These are phyloP conservation scores for Diplodia sapinea DNA, from an alignment of 2,329 filamentous ascomycete species.

Conservation along the genomic window DNA sequence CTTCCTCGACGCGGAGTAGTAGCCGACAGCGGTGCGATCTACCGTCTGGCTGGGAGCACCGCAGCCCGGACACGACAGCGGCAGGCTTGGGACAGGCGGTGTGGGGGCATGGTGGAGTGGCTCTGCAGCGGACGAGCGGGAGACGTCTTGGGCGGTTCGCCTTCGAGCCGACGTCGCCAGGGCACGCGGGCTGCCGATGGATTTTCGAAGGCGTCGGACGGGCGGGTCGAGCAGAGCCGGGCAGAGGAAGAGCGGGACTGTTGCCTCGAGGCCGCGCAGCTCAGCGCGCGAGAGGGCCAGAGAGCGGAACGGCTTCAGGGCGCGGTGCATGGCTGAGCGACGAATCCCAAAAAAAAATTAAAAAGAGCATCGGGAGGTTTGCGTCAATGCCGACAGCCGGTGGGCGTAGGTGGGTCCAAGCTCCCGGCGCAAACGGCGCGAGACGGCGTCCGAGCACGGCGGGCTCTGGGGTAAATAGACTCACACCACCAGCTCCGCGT, in stretches of 20 bases:
- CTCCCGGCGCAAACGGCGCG: constrained; percentile 18
- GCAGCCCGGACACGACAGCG: constrained; percentile 65
- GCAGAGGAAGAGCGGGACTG: constrained; percentile 45
- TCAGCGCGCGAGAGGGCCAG: constrained; percentile 20
- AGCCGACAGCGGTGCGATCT: constrained; percentile 62
- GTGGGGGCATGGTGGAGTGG: background rate
- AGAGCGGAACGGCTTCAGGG: constrained; percentile 2
- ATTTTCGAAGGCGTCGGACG: constrained; percentile 10
- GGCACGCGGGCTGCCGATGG: background rate
- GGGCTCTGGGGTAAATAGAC: constrained; percentile 41
- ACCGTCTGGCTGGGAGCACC: constrained; percentile 65
- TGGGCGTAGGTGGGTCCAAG: constrained; percentile 14
- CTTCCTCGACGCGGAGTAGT: constrained; percentile 59
- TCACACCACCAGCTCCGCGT: constrained; percentile 34
- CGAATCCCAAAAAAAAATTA: background rate
- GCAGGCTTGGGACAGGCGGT: constrained; percentile 44
- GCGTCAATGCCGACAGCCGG: constrained; percentile 4
- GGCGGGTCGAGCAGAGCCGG: constrained; percentile 40
- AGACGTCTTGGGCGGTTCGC: constrained; percentile 7
- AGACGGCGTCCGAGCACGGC: constrained; percentile 21
- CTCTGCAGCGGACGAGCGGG: constrained; percentile 23
- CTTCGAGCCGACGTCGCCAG: constrained; percentile 14
- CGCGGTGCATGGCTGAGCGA: constrained; percentile 23
- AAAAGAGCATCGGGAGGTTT: constrained; percentile 12
- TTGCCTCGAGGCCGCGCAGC: constrained; percentile 32